phyloP scores from a whole-genome alignment of 352 stramenopile species.

The Phytophthora boehmeriae region DNA sequence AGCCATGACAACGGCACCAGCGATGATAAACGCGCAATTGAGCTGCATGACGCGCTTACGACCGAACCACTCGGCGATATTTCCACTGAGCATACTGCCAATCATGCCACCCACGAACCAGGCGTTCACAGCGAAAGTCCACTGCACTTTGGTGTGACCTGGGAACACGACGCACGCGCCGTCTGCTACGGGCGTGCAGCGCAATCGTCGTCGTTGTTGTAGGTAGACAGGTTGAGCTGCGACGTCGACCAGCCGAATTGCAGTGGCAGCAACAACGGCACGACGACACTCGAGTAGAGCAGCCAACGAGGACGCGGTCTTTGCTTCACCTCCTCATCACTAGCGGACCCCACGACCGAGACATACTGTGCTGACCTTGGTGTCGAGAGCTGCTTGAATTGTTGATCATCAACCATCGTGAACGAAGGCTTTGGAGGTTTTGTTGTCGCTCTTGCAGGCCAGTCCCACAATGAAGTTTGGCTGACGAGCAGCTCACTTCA shows the following conservation, averaged over 20 bases:
- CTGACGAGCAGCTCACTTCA: too few relatives aligned
- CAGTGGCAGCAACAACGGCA: conserved; percentile 52
- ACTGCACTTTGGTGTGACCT: conserved; percentile 41
- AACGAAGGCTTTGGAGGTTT: too few relatives aligned
- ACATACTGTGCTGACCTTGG: not conserved
- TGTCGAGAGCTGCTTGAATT: too few relatives aligned
- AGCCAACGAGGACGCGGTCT: conserved; percentile 35
- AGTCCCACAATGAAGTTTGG: too few relatives aligned
- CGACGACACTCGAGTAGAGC: conserved; percentile 55
- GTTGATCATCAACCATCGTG: too few relatives aligned
- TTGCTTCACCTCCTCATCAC: conserved; percentile 25
- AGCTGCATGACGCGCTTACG: conserved; percentile 38
- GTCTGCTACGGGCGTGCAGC: conserved; percentile 38
- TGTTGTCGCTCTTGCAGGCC: too few relatives aligned
- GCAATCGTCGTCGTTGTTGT: conserved; percentile 51
- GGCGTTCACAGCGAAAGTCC: conserved; percentile 60
- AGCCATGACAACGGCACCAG: conserved; percentile 39
- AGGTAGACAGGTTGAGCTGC: conserved; percentile 54
- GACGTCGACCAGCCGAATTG: conserved; percentile 53
- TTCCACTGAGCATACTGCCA: conserved; percentile 47
- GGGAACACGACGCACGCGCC: conserved; percentile 40
- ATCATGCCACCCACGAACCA: conserved; percentile 61
- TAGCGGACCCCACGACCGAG: not conserved
- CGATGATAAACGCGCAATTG: conserved; percentile 56
- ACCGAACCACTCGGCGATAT: conserved; percentile 47